A percentile compares a stretch with the other conserved stretches of the same genome.
phyloP scores from a whole-genome alignment of 441 rosid genomes.

The Euphorbia schlechtendalii region DNA sequence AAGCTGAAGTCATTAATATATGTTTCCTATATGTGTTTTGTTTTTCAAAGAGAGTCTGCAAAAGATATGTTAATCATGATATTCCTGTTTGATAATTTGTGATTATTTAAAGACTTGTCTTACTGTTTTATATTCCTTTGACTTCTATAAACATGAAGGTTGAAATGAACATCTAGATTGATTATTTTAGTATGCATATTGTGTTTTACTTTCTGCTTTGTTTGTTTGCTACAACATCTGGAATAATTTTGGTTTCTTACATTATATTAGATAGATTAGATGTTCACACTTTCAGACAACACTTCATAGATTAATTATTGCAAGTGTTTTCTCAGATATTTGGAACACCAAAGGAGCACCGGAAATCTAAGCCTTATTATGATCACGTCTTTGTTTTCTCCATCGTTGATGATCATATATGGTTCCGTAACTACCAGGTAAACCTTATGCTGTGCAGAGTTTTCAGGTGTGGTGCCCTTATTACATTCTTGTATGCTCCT shows the following conservation, averaged over 20 bases:
- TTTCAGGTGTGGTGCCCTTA: neutral
- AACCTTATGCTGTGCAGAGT: neutral
- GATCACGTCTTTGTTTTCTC: slow-evolving; percentile 96
- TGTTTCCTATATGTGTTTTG: no score
- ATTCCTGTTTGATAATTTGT: neutral
- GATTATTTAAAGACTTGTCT: neutral
- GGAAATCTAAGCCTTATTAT: slow-evolving; percentile 88
- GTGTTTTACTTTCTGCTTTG: neutral
- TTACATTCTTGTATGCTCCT: neutral
- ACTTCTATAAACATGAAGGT: neutral
- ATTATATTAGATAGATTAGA: neutral
- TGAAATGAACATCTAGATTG: neutral
- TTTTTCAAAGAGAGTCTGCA: no score
- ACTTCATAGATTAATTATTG: neutral
- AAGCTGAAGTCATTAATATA: no score
- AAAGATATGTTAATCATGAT: neutral
- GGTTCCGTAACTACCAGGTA: slow-evolving; percentile 99
- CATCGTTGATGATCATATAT: slow-evolving; percentile 80
- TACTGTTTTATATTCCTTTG: neutral
- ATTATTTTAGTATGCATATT: no score
- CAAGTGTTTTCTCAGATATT: slow-evolving; percentile 42
- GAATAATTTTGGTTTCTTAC: neutral
- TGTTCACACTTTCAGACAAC: neutral
- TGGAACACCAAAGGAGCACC: slow-evolving; percentile 86
- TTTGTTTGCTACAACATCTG: neutral